phyloP scores from a whole-genome alignment of 2,329 filamentous ascomycete species.

The Apiospora phragmitis region DNA sequence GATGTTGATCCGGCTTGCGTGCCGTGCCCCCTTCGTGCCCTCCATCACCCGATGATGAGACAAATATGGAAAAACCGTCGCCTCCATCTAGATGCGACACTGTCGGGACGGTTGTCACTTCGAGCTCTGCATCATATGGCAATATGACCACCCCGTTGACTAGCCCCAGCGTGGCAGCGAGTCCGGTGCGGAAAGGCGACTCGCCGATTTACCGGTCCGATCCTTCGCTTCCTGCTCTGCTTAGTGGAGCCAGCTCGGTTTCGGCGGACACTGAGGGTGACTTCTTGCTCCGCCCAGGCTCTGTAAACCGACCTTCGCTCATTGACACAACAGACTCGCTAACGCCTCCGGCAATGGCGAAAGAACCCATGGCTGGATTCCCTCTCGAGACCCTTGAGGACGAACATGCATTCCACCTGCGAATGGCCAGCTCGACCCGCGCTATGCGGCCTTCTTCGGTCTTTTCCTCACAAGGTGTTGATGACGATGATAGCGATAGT shows the following conservation, averaged over 20 bases:
- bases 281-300: constrained; percentile 52
- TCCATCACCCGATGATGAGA: constrained; percentile 46
- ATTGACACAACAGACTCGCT: constrained; percentile 55
- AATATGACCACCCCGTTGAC: constrained; percentile 52
- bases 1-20: constrained; percentile 31
- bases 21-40: constrained; percentile 49
- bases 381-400: constrained; percentile 43
- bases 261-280: constrained; percentile 64
- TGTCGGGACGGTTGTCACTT: constrained; percentile 47
- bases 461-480: constrained; percentile 25
- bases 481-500: constrained; percentile 52
- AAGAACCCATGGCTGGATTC: constrained; percentile 47
- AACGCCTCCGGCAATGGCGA: constrained; percentile 52
- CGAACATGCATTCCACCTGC: constrained; percentile 21
- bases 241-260: constrained; percentile 65
- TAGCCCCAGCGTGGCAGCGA: constrained; percentile 54
- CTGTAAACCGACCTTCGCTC: constrained; percentile 44
- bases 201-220: constrained; percentile 61
- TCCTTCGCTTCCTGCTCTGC: constrained; percentile 61
- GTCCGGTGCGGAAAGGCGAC: constrained; percentile 41
- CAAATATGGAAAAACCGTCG: constrained; percentile 30
- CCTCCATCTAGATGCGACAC: constrained; percentile 42
- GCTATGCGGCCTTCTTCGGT: constrained; percentile 20
- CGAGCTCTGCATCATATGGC: constrained; percentile 53
- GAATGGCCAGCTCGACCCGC: constrained; percentile 10